Conservation (phyloP, 106 monocot species). For the Gastrodia elata region DNA sequence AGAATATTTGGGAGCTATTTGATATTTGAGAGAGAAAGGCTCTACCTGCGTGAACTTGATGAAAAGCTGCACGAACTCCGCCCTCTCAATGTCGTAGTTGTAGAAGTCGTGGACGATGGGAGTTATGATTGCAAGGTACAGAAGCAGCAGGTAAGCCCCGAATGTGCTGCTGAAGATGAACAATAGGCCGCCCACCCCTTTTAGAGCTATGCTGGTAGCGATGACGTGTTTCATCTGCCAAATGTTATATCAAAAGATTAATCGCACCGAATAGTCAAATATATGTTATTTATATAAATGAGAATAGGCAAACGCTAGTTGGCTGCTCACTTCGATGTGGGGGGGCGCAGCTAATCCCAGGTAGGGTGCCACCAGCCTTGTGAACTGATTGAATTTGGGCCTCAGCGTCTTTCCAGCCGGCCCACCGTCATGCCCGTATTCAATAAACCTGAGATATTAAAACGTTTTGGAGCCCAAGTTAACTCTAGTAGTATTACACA, state of each 20-base stretch:
- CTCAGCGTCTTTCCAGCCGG: conserved; percentile 44
- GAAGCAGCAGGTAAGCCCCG: conserved; percentile 58
- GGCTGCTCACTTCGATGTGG: conserved; percentile 33
- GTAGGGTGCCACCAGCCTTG: conserved; percentile 19
- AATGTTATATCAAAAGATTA: not conserved
- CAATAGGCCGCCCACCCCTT: conserved; percentile 68
- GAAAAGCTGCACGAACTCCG: conserved; percentile 64
- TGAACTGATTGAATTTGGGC: conserved; percentile 47
- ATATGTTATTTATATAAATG: not conserved
- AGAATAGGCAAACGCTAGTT: not conserved
- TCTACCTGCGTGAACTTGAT: conserved; percentile 59
- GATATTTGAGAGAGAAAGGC: not conserved
- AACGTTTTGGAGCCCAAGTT: too few relatives aligned
- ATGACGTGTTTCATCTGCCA: conserved; percentile 61
- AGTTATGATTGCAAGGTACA: conserved; percentile 49
- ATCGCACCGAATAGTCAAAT: not conserved
- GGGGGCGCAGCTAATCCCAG: conserved; percentile 39
- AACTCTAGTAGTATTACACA: too few relatives aligned
- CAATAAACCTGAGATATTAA: conserved; percentile 51
- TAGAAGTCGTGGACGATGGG: conserved; percentile 79
- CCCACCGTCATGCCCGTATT: conserved; percentile 67
- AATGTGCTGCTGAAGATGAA: conserved; percentile 70
- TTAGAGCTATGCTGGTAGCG: conserved; percentile 49
- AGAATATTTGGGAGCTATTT: too few relatives aligned
- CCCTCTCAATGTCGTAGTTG: conserved; percentile 55